Conservation (phyloP, 2,329 filamentous ascomycete genomes). For the Fusarium continuum region DNA sequence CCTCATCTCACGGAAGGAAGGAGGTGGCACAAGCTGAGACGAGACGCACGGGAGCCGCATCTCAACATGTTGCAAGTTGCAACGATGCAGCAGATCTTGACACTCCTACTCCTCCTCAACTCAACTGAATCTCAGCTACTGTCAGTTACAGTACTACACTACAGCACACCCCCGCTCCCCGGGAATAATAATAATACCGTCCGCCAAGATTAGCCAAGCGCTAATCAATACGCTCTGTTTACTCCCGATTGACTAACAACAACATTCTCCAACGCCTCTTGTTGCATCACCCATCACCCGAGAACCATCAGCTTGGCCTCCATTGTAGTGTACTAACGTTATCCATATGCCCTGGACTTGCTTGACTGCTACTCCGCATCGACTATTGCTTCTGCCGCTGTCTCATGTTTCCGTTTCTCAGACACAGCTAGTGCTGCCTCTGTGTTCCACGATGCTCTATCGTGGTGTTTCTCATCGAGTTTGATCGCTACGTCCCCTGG, state of each 20-base stretch:
- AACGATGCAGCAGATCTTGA: conserved; percentile 20
- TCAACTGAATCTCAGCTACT: not conserved
- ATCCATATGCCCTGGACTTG: too few relatives aligned
- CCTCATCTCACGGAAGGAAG: conserved; percentile 22
- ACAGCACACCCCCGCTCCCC: too few relatives aligned
- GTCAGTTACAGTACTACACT: too few relatives aligned
- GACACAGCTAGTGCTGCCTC: conserved; percentile 21
- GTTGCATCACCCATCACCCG: conserved; percentile 27
- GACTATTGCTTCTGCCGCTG: conserved; percentile 18
- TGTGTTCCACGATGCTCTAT: conserved; percentile 25
- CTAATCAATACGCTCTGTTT: conserved; percentile 10
- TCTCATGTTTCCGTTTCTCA: conserved; percentile 37
- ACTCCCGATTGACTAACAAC: conserved; percentile 21
- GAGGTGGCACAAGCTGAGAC: conserved; percentile 34
- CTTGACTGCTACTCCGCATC: conserved; percentile 2
- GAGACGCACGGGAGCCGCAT: conserved; percentile 36
- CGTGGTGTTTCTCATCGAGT: conserved; percentile 35
- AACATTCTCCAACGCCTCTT: conserved; percentile 24
- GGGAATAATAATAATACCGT: conserved; percentile 19
- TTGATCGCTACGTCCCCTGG: conserved; percentile 35
- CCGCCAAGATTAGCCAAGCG: conserved; percentile 34
- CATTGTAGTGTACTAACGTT: too few relatives aligned
- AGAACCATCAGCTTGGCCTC: conserved; percentile 16
- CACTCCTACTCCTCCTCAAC: conserved; percentile 9
- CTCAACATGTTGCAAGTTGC: too few relatives aligned